These are phyloP conservation scores for Biscogniauxia sp. DNA, from an alignment of 2,329 filamentous ascomycete genomes.

Conservation along the genomic window DNA sequence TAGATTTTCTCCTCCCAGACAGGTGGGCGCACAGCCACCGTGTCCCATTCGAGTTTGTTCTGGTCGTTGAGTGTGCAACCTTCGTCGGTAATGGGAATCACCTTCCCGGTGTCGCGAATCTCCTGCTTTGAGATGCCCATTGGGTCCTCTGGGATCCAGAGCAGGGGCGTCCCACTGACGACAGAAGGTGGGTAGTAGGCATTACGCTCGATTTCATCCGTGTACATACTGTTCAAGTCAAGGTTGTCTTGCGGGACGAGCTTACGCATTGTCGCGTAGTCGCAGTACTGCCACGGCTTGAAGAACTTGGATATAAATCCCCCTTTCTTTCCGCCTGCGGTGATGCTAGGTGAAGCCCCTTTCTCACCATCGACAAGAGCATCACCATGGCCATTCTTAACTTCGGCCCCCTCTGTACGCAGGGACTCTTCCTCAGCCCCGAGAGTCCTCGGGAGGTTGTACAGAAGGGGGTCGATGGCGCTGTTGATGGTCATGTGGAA, in stretches of 20 bases:
- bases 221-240: conserved; percentile 54
- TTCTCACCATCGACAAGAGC: conserved; percentile 28
- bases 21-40: conserved; percentile 32
- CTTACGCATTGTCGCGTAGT: conserved; percentile 68
- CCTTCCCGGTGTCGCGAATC: conserved; percentile 65
- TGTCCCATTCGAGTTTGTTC: conserved; percentile 44
- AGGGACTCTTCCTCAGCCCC: conserved; percentile 44
- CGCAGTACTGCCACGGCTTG: conserved; percentile 72
- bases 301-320: conserved; percentile 66
- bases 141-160: conserved; percentile 83
- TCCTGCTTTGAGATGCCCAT: conserved; percentile 76
- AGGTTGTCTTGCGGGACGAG: conserved; percentile 60
- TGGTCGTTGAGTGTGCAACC: conserved; percentile 70
- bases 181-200: conserved; percentile 76
- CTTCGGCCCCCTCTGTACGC: conserved; percentile 20
- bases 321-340: conserved; percentile 43
- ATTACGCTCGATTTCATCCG: conserved; percentile 58
- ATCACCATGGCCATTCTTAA: conserved; percentile 7
- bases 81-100: conserved; percentile 79
- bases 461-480: conserved; percentile 73
- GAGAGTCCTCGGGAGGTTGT: conserved; percentile 75
- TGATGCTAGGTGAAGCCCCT: conserved; percentile 20
- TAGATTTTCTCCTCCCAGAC: conserved; percentile 36
- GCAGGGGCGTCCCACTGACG: conserved; percentile 57
- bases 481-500: conserved; percentile 72